Evolutionary conservation across 345 rosid species (phyloP).

Genomic region (Eucalyptus marginata): DNA sequence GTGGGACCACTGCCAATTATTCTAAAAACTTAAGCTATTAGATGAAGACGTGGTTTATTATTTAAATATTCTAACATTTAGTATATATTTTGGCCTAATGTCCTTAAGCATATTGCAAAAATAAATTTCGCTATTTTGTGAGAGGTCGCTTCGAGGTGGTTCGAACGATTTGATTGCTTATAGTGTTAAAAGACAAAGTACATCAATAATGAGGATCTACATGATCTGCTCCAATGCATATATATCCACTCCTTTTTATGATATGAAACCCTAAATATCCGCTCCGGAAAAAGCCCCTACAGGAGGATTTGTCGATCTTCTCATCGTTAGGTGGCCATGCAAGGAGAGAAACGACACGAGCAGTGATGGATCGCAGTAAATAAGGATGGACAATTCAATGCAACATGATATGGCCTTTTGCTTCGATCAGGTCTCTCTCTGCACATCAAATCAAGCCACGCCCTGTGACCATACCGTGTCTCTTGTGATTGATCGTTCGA

Average conservation of each 20-base stretch:
- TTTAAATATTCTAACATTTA: no score
- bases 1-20: no score
- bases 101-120: not conserved
- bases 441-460: not conserved
- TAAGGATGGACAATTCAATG: not conserved
- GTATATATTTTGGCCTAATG: not conserved
- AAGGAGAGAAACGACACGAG: not conserved
- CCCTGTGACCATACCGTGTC: not conserved
- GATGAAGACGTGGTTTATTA: no score
- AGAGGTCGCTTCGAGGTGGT: not conserved
- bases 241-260: not conserved
- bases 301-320: not conserved
- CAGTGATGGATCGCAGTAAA: not conserved
- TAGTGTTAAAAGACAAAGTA: not conserved
- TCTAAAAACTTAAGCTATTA: no score
- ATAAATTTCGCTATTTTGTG: not conserved
- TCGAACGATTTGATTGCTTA: not conserved
- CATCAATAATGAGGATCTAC: not conserved
- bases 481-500: not conserved
- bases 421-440: not conserved
- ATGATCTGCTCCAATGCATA: not conserved
- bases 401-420: not conserved
- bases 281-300: not conserved
- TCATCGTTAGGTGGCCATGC: not conserved
- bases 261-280: not conserved